Conservation (phyloP, 176 grass and related monocot species). For the Juncus effusus region DNA sequence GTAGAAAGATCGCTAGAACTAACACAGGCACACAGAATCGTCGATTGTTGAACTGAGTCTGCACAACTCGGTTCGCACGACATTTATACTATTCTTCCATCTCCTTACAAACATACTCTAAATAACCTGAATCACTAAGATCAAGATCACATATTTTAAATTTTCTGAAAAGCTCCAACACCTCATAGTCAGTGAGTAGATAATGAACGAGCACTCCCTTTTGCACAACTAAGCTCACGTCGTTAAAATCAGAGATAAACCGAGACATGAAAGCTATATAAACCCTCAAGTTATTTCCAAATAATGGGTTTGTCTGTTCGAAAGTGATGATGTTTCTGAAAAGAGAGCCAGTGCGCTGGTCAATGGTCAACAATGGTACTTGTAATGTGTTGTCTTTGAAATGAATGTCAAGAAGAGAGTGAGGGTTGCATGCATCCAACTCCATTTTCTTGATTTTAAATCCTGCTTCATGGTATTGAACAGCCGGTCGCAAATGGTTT, state of each 20-base stretch:
- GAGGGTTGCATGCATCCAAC: not conserved
- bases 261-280: conserved; percentile 6
- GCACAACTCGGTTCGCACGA: too few species aligned
- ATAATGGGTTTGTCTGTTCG: not conserved
- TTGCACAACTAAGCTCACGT: not conserved
- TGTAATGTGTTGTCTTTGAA: not conserved
- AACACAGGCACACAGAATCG: too few species aligned
- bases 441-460: conserved; percentile 4
- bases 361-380: conserved; percentile 2
- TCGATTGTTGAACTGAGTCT: too few species aligned
- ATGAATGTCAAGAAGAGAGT: not conserved
- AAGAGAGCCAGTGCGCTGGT: not conserved
- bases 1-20: too few species aligned
- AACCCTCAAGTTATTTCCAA: not conserved
- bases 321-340: not conserved
- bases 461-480: not conserved
- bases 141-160: not conserved
- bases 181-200: conserved; percentile 1
- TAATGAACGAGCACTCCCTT: not conserved
- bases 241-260: not conserved
- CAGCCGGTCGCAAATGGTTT: not conserved
- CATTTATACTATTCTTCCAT: too few species aligned
- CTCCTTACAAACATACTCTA: too few species aligned
- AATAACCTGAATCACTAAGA: too few species aligned
- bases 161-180: not conserved